Conservation (phyloP, 2,329 filamentous ascomycete genomes). For the Colletotrichum caudatum region DNA sequence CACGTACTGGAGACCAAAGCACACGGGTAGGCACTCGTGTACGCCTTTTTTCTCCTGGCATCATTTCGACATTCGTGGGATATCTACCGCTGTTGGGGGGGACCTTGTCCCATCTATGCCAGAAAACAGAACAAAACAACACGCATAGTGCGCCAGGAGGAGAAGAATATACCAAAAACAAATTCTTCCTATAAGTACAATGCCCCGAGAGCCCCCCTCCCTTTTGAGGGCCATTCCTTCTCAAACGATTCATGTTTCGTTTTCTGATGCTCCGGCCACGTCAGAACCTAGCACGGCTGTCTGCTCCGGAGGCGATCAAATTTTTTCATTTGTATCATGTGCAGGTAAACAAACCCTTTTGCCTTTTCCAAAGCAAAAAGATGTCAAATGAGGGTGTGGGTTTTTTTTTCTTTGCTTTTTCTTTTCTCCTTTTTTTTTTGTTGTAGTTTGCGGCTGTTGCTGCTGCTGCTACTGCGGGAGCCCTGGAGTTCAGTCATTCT, state of each 20-base stretch:
- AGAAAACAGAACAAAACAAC: conserved; percentile 12
- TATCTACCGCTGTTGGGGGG: conserved; percentile 34
- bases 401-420: neutral
- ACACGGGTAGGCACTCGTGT: neutral
- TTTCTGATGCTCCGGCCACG: conserved; percentile 14
- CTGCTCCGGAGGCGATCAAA: conserved; percentile 1
- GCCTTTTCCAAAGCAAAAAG: no score
- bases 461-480: neutral
- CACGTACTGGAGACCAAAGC: neutral
- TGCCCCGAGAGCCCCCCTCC: neutral
- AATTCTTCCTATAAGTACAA: conserved; percentile 8
- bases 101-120: conserved; percentile 33
- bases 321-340: conserved; percentile 24
- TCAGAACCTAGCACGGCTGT: conserved; percentile 31
- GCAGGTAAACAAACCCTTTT: neutral
- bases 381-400: neutral
- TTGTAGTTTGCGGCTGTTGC: neutral
- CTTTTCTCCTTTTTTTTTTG: neutral
- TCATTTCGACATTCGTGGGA: conserved; percentile 35
- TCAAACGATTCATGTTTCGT: conserved; percentile 3
- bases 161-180: conserved; percentile 7
- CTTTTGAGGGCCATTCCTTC: neutral
- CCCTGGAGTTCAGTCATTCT: neutral
- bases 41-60: conserved; percentile 5
- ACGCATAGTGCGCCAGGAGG: conserved; percentile 26